A percentile compares a stretch with the other conserved stretches of the same genome.
Evolutionary conservation across 768 basidiomycete genomes (phyloP).

Genomic region (Macrocybe gigantea): DNA sequence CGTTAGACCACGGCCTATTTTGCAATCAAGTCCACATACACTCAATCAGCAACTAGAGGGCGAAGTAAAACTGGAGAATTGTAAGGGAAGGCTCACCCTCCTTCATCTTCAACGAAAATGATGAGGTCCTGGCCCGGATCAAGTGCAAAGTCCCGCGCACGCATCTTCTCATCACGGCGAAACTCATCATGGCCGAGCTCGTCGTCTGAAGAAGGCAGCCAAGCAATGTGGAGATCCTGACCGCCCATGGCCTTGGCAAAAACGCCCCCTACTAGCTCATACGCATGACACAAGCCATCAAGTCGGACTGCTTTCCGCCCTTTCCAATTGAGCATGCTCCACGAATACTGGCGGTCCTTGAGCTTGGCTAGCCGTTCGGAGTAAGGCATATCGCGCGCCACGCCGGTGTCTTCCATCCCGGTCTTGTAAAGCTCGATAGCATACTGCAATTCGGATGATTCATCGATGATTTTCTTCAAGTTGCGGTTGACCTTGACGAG

Average conservation of each 20-base stretch:
- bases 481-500: no score
- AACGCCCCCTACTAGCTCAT: slow-evolving; percentile 56
- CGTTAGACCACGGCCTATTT: slow-evolving; percentile 4
- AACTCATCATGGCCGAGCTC: slow-evolving; percentile 10
- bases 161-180: slow-evolving; percentile 30
- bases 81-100: slow-evolving; percentile 7
- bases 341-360: slow-evolving; percentile 14
- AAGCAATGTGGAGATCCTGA: slow-evolving; percentile 12
- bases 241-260: slow-evolving; percentile 38
- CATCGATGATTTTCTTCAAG: slow-evolving; percentile 12
- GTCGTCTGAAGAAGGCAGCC: slow-evolving; percentile 19
- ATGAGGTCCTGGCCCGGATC: slow-evolving; percentile 62
- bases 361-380: slow-evolving; percentile 15
- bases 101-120: slow-evolving; percentile 21
- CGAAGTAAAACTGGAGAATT: no score
- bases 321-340: slow-evolving; percentile 18
- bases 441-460: slow-evolving; percentile 28
- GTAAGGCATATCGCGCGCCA: slow-evolving; percentile 4
- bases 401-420: slow-evolving; percentile 22
- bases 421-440: slow-evolving; percentile 31
- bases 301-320: slow-evolving; percentile 5
- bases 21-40: background rate
- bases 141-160: slow-evolving; percentile 53
- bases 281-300: slow-evolving; percentile 29
- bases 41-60: no score